Evolutionary conservation across 2,329 filamentous ascomycete genomes (phyloP).

Genomic region (Scleromitrula shiraiana): DNA sequence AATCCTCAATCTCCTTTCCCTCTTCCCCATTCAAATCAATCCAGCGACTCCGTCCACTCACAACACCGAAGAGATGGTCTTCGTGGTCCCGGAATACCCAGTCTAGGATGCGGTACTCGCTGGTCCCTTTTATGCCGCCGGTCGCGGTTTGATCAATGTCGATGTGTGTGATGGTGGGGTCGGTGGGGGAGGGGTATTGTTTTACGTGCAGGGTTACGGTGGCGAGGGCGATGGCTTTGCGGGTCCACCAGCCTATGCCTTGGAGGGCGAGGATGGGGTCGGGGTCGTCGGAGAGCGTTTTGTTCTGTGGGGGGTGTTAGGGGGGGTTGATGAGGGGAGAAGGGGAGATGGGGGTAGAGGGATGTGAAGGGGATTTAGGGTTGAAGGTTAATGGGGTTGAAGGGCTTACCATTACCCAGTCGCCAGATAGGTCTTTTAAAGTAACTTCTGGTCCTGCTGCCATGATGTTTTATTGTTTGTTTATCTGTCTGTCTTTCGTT

Average conservation of each 20-base stretch:
- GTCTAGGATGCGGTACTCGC: constrained; percentile 49
- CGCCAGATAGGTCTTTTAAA: constrained; percentile 44
- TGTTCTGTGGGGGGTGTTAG: constrained; percentile 40
- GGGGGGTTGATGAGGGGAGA: neutral
- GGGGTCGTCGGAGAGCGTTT: constrained; percentile 47
- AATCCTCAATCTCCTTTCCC: constrained; percentile 30
- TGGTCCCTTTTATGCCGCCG: constrained; percentile 51
- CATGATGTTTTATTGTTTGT: too few species aligned
- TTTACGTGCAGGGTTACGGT: constrained; percentile 43
- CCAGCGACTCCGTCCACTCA: constrained; percentile 27
- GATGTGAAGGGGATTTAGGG: too few species aligned
- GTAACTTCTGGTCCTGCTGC: constrained; percentile 46
- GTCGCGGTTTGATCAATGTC: constrained; percentile 55
- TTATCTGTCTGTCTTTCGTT: too few species aligned
- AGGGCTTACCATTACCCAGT: constrained; percentile 42
- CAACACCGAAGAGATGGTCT: constrained; percentile 55
- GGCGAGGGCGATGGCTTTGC: constrained; percentile 51
- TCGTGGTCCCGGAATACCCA: constrained; percentile 44
- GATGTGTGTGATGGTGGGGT: constrained; percentile 39
- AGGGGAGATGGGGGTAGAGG: too few species aligned
- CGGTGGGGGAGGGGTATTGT: constrained; percentile 36
- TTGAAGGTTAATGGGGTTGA: neutral
- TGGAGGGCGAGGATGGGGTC: constrained; percentile 52
- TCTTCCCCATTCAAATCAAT: constrained; percentile 23
- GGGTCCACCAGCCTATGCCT: constrained; percentile 48